phyloP scores from a whole-genome alignment of 73 alveolate genomes.

The Stentor coeruleus region DNA sequence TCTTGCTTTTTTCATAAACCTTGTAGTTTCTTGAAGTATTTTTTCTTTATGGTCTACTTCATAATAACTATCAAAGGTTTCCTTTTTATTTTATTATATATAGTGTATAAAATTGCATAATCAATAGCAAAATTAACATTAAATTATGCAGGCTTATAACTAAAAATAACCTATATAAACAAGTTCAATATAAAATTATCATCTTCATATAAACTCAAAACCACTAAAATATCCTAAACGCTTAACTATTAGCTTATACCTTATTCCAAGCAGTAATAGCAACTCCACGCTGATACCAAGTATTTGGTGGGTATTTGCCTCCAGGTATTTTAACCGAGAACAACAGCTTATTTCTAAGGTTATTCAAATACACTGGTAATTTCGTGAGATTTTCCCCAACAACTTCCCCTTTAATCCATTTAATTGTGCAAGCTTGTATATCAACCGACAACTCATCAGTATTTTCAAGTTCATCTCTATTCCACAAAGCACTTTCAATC shows the following conservation, averaged over 20 bases:
- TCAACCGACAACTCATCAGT: conserved; percentile 64
- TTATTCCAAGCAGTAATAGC: conserved; percentile 84
- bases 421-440: conserved; percentile 64
- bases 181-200: not conserved
- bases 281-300: conserved; percentile 82
- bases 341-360: conserved; percentile 71
- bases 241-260: conserved; percentile 35
- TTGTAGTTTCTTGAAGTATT: no score
- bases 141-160: not conserved
- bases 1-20: no score
- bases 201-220: not conserved
- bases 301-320: conserved; percentile 47
- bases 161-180: no score
- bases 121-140: not conserved
- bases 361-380: conserved; percentile 86
- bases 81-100: no score
- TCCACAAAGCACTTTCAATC: conserved; percentile 88
- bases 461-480: conserved; percentile 48
- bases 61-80: no score
- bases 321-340: conserved; percentile 74
- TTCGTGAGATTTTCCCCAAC: conserved; percentile 68
- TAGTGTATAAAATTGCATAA: not conserved
- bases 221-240: not conserved
- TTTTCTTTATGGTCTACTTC: no score
- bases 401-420: conserved; percentile 62